A percentile compares a stretch with the other conserved stretches of the same genome.
phyloP scores from a whole-genome alignment of 495 filamentous ascomycete species.

The Delitschia confertaspora region DNA sequence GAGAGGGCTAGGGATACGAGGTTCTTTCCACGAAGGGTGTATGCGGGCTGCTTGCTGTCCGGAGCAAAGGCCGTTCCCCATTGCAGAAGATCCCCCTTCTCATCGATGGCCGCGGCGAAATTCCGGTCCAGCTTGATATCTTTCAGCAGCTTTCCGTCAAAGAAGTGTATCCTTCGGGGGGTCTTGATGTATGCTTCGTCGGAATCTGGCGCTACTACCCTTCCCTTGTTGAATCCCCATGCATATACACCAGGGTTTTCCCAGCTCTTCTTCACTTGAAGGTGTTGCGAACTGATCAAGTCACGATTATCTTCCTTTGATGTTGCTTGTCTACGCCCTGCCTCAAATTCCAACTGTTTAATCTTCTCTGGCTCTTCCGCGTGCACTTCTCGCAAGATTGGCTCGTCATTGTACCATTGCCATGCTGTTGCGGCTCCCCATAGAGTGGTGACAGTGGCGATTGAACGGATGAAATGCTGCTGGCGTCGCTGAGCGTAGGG shows the following conservation, averaged over 20 bases:
- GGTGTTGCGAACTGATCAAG: slow-evolving; percentile 62
- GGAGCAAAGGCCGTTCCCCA: slow-evolving; percentile 75
- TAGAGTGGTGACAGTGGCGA: slow-evolving; percentile 25
- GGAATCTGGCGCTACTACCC: slow-evolving; percentile 76
- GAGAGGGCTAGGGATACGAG: slow-evolving; percentile 64
- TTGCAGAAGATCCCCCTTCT: slow-evolving; percentile 82
- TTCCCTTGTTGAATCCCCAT: slow-evolving; percentile 85
- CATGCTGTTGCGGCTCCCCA: slow-evolving; percentile 21
- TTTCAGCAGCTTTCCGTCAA: slow-evolving; percentile 73
- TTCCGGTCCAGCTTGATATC: slow-evolving; percentile 78
- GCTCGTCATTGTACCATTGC: slow-evolving; percentile 26
- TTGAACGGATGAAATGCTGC: slow-evolving; percentile 31
- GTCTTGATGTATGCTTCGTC: slow-evolving; percentile 66
- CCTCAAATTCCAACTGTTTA: slow-evolving; percentile 51
- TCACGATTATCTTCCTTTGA: slow-evolving; percentile 64
- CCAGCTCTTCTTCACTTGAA: slow-evolving; percentile 80
- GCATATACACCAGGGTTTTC: slow-evolving; percentile 85
- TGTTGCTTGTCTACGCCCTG: slow-evolving; percentile 39
- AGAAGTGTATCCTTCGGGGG: slow-evolving; percentile 70
- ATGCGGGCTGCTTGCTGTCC: slow-evolving; percentile 47
- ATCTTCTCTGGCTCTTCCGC: slow-evolving; percentile 41
- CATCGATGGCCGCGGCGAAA: slow-evolving; percentile 81
- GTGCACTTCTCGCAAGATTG: slow-evolving; percentile 32
- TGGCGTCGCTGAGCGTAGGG: slow-evolving; percentile 31
- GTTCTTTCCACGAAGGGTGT: slow-evolving; percentile 75